phyloP scores from a whole-genome alignment of 108 stramenopile genomes.

The Skeletonema costatum region DNA sequence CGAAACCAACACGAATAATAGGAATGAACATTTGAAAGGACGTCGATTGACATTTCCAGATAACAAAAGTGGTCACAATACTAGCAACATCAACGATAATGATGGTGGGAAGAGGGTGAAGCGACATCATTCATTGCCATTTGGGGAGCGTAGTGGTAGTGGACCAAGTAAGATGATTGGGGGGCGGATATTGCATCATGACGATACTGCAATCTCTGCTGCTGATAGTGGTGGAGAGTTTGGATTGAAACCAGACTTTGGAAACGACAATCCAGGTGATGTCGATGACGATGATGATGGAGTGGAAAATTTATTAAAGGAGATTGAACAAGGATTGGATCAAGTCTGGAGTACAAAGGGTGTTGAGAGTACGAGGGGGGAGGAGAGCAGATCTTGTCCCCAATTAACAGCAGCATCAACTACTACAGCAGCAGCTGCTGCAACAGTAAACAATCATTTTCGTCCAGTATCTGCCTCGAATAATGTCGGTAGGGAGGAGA shows the following conservation, averaged over 20 bases:
- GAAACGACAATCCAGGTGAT: no score
- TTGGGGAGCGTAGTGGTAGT: no score
- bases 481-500: background rate
- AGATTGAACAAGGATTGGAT: slow-evolving; percentile 46
- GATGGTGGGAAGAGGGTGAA: no score
- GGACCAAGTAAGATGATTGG: no score
- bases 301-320: slow-evolving; percentile 31
- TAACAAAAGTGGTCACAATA: no score
- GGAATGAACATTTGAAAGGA: background rate
- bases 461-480: background rate
- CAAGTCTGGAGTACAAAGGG: background rate
- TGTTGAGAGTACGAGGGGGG: background rate
- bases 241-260: no score
- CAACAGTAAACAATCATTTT: background rate
- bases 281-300: no score
- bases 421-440: background rate
- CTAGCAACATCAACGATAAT: no score
- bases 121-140: no score
- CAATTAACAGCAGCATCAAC: background rate
- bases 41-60: background rate
- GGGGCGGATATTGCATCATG: no score
- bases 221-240: no score
- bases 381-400: background rate
- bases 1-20: background rate
- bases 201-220: no score